Evolutionary conservation across 2,329 filamentous ascomycete species (phyloP), one percentile per base, ranked within the genome.

Genomic region (Claviceps sp.): DNA sequence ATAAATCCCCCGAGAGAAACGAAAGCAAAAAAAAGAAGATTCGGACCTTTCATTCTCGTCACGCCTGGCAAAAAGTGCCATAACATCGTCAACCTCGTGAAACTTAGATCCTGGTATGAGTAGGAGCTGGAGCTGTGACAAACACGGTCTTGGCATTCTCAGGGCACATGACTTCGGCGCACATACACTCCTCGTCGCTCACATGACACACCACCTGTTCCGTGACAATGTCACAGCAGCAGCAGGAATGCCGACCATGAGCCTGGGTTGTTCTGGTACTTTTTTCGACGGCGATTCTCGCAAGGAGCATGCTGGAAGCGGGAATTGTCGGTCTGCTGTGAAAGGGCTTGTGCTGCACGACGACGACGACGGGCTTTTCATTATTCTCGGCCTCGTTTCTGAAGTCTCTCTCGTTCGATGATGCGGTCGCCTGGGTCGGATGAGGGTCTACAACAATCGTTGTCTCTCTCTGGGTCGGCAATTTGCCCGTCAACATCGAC

Each of bases 171-270:
- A 55, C 53, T 23, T 51, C 45, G 26, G 60, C 51, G 46, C 59
- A 61, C 11, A 59, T 45, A 43, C 60, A 62, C 8, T 54, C 50
- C 36, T 57, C 52, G 17, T 38, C 52, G 37, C 29, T 50, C 45
- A 46, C 42, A 20, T 55, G 44, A 40, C 60, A 62, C 9, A 61
- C 52, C 20, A 60, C 55, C 23, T 57, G 50, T 8, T 50, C 43
- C 16, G 53, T 52, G 5, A 46, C 50, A 7, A 51, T 7, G 47
- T 59, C 52, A 47, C 60, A 62, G 53, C 59, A 62, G 48, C 60
- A 61, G 52, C 60, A 62, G 47, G 26, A 42, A n/a, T 16, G 44
- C 26, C 7, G 23, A 8, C 29, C 26, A 9, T 16, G 20, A 6
- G 46, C 26, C 40, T 43, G 22, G 7, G 26, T 20, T 17, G 43